Conservation (phyloP, 2,329 filamentous ascomycete genomes). For the Alternaria sp. region DNA sequence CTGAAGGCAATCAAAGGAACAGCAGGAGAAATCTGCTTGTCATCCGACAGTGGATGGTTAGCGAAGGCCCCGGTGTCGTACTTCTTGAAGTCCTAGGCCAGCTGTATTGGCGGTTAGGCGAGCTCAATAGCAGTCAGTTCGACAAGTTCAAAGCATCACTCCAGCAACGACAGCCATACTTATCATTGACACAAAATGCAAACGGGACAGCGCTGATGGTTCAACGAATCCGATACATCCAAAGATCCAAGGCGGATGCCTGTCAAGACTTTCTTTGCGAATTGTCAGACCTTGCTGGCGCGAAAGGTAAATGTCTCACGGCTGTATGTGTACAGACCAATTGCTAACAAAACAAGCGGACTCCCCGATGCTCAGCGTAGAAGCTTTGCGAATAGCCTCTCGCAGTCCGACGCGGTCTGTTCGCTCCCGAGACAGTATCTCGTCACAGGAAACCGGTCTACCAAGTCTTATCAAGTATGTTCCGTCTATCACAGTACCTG, state of each 20-base stretch:
- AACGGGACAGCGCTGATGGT: slow-evolving; percentile 38
- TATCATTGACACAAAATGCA: slow-evolving; percentile 38
- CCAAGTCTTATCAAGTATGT: slow-evolving; percentile 43
- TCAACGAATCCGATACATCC: slow-evolving; percentile 47
- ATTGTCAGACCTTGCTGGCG: slow-evolving; percentile 42
- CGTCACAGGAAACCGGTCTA: slow-evolving; percentile 35
- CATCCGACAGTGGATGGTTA: slow-evolving; percentile 48
- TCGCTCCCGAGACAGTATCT: slow-evolving; percentile 35
- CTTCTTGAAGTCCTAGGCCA: slow-evolving; percentile 47
- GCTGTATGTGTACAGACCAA: not conserved
- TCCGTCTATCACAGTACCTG: slow-evolving; percentile 26
- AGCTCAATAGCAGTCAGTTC: slow-evolving; percentile 49
- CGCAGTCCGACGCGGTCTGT: slow-evolving; percentile 40
- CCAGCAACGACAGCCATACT: slow-evolving; percentile 39
- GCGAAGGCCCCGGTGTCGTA: slow-evolving; percentile 44
- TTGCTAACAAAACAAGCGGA: slow-evolving; percentile 35
- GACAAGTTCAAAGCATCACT: slow-evolving; percentile 45
- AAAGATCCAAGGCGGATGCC: slow-evolving; percentile 43
- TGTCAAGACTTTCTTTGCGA: slow-evolving; percentile 48
- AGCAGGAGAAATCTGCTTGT: slow-evolving; percentile 47
- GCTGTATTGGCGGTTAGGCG: slow-evolving; percentile 47
- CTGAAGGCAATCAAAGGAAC: slow-evolving; percentile 47
- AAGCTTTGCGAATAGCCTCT: slow-evolving; percentile 32
- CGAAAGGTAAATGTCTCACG: slow-evolving; percentile 32
- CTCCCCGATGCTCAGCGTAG: slow-evolving; percentile 37